Percentiles rank a stretch among this genome's conserved stretches.
phyloP scores from a whole-genome alignment of 805 yeast genomes.

The Starmerella khaoyaiensis region DNA sequence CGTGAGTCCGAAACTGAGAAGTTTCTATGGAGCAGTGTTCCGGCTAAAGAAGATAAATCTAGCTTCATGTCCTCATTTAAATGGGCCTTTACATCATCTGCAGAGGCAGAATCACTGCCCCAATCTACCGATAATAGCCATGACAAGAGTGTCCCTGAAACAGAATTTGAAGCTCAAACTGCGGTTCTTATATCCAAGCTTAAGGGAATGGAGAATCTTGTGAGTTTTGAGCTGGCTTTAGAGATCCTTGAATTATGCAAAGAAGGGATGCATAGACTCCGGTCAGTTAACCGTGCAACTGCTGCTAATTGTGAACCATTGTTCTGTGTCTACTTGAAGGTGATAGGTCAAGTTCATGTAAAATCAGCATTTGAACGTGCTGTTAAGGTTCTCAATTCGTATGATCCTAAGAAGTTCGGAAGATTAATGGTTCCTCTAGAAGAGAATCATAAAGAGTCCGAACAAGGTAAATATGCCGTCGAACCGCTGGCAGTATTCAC shows the following conservation, averaged over 20 bases:
- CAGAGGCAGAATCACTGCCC: conserved; percentile 1
- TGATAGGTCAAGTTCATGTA: conserved; percentile 63
- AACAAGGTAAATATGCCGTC: conserved; percentile 28
- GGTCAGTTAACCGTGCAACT: conserved; percentile 31
- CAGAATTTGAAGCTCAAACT: conserved; percentile 64
- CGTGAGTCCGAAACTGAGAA: conserved; percentile 39
- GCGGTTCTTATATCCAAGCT: conserved; percentile 65
- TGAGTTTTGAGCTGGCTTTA: conserved; percentile 70
- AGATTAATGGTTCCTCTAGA: conserved; percentile 19
- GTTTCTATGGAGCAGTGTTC: conserved; percentile 38
- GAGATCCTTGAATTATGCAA: conserved; percentile 58
- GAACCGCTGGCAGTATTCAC: conserved; percentile 80
- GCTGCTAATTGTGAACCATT: conserved; percentile 44
- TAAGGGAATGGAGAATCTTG: conserved; percentile 58
- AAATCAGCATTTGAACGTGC: conserved; percentile 77
- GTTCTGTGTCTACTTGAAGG: conserved; percentile 50
- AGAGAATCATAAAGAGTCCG: neutral
- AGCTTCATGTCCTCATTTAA: conserved; percentile 42
- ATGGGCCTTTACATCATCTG: conserved; percentile 15
- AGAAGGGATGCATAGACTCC: conserved; percentile 45
- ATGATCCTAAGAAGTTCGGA: conserved; percentile 43
- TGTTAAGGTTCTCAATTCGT: conserved; percentile 49
- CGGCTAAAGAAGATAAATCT: conserved; percentile 33
- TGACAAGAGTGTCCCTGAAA: conserved; percentile 15
- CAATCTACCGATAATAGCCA: neutral